Base-by-base conservation (phyloP, 78 protist species). In the Emiliania huxleyi region DNA sequence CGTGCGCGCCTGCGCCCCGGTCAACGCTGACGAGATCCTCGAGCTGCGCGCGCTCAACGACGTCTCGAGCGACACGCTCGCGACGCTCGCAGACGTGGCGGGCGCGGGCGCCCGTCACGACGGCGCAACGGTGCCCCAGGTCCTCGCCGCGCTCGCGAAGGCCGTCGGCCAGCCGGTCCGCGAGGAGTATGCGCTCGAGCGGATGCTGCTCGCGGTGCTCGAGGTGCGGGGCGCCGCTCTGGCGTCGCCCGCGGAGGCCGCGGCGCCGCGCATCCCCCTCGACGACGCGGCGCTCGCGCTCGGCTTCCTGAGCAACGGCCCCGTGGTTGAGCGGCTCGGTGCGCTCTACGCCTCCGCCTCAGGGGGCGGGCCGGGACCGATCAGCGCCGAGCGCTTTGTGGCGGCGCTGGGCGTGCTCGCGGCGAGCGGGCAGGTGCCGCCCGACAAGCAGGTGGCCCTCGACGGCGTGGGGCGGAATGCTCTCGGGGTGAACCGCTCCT, bases 31-130 rank as follows among this genome's bases (percentile, higher is more conserved):
- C 83, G 83, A 73, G 42, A 3, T 73, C 19, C 83, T 73, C 44
- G 83, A 73, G 42, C 83, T 73, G 44, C 83, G 83, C 43, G 83
- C 43, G 33, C 43, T 73, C 44, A 73, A 73, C 83, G 83, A 73
- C 83, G 42, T 35, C 40, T 1, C 18, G 33, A 35, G 40, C 23
- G 42, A 35, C 33, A 29, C 4, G 42, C 4, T 73, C 44, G 42
- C 37, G 44, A 2, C 8, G 83, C 42, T 73, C 29, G 29, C 62
- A 8, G 62, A 52, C 15, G 62, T 52, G 29, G 8, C 62, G 62
- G 29, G 62, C 62, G 62, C 62, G 8, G 62, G 8, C 62, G 8
- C 29, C 15, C 8, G 62, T 8, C 62, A 52, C 62, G 15, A 52
- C 29, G 62, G 15, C 29, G 62, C 62, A 19, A 69, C 75, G 33